Percentiles rank a stretch among this genome's conserved stretches.
Evolutionary conservation across 176 grass and related monocot genomes (phyloP).

Genomic region (Zea mays): Zm-B73-REFERENCE-NAM-5.0 NC_050103.1:180281001-180281500

Average conservation of each 20-base stretch:
- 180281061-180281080: no score
- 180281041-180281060: no score
- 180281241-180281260: not conserved
- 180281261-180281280: not conserved
- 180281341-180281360: slow-evolving; percentile 82
- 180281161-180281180: no score
- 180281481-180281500: no score
- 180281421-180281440: not conserved
- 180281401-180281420: slow-evolving; percentile 41
- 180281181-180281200: not conserved
- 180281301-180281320: slow-evolving; percentile 87
- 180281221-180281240: not conserved
- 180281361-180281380: slow-evolving; percentile 99
- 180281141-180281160: no score
- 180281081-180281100: no score
- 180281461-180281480: slow-evolving; percentile 10
- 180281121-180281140: no score
- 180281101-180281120: no score
- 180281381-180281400: slow-evolving; percentile 95
- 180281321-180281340: slow-evolving; percentile 71
- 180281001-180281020: no score
- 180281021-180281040: no score
- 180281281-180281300: slow-evolving; percentile 90
- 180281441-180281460: no score
- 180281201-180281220: not conserved